Evolutionary conservation across 495 filamentous ascomycete species (phyloP), one percentile per base, ranked within the genome.

Genomic region (Aspergillus bridgeri): DNA sequence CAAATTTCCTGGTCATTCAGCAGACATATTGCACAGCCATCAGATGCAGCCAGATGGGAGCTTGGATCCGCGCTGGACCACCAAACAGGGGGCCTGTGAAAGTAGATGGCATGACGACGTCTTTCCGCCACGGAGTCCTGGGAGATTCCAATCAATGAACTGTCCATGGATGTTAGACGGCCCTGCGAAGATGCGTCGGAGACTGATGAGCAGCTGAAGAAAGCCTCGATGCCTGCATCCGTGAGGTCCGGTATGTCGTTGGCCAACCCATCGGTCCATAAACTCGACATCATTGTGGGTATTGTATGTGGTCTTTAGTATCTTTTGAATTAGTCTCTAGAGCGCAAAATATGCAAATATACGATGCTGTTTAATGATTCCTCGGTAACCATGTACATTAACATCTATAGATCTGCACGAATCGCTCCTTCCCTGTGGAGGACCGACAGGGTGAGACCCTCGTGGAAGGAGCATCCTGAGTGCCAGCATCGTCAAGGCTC

Each of bases 31-130:
- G 22, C 43, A 19, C 45, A 51, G 38, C 25, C 51, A 24, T 56
- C 58, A 33, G 58, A 61, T 19, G 33, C 48, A n/a, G 54, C 9
- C 38, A 17, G 54, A 61, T 11, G 48, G 47, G 46, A 53, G 53
- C 17, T 51, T 55, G 38, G 58, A 20, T 46, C 47, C 2, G 58
- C 42, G 27, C 59, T 54, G 7, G 56, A 59, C 18, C 44, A 53
- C 66, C 69, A 69, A 9, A 73, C 66, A 11, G 70, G 64, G 19
- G 70, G 70, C 7, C 70, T 64, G 45, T 65, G 60, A 48, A 68
- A 65, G 53, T 73, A 73, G 17, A 68, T 60, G 0, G 56, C 70
- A 58, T 65, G 70, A 42, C 70, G 65, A 47, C 68, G 68, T 49
- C 48, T 65, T 29, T 42, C 60, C 19, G 49, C 44, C 22, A 67